phyloP scores from a whole-genome alignment of 2,329 filamentous ascomycete species.

The Fusarium denticulatum region DNA sequence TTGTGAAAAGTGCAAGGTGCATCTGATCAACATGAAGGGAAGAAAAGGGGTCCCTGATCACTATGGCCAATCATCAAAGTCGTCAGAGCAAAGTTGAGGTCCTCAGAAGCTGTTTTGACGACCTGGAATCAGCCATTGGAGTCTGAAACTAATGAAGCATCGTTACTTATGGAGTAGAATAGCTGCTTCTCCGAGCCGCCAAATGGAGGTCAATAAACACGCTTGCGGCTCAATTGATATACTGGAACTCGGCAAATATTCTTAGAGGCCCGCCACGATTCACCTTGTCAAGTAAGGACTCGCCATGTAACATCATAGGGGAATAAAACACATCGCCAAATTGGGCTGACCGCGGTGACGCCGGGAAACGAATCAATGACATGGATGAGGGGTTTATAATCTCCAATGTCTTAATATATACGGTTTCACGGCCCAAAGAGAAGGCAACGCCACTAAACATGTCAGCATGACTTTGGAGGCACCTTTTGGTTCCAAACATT shows the following conservation, averaged over 20 bases:
- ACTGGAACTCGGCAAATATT: not conserved
- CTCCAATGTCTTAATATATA: conserved; percentile 27
- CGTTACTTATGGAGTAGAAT: not conserved
- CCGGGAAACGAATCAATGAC: conserved; percentile 2
- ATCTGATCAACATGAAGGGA: conserved; percentile 37
- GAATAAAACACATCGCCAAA: conserved; percentile 3
- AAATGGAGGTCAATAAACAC: conserved; percentile 15
- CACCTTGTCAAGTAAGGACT: not conserved
- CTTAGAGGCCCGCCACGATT: not conserved
- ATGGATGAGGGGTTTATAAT: not conserved
- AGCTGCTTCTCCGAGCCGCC: not conserved
- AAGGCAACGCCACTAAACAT: conserved; percentile 35
- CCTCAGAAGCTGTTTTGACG: conserved; percentile 1
- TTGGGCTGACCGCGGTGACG: conserved; percentile 16
- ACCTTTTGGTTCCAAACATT: conserved; percentile 6
- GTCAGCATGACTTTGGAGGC: conserved; percentile 29
- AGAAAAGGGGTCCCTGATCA: conserved; percentile 34
- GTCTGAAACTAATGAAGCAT: conserved; percentile 12
- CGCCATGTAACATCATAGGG: not conserved
- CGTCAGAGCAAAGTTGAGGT: conserved; percentile 7
- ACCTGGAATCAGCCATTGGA: conserved; percentile 26
- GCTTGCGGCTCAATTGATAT: conserved; percentile 16
- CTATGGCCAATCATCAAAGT: conserved; percentile 34
- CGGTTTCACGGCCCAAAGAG: conserved; percentile 22
- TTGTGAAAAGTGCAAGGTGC: conserved; percentile 41